phyloP scores from a whole-genome alignment of 2,329 filamentous ascomycete species.

The Diplocarpon rosae region DNA sequence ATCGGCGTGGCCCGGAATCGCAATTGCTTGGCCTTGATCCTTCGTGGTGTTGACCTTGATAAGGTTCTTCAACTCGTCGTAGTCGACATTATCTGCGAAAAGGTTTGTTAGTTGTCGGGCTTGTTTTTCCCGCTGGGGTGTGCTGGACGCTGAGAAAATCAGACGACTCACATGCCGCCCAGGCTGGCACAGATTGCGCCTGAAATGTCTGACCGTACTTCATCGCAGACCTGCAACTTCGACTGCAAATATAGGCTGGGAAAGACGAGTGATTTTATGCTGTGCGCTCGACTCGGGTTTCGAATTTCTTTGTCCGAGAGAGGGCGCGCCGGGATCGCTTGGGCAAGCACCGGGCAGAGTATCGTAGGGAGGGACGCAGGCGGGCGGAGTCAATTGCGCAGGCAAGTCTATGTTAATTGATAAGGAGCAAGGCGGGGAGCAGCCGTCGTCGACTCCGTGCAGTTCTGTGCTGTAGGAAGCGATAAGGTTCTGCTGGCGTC shows the following conservation, averaged over 20 bases:
- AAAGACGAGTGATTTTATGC: background rate
- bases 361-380: too few species aligned
- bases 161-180: constrained; percentile 55
- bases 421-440: too few species aligned
- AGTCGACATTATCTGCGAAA: constrained; percentile 68
- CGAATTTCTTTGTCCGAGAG: too few species aligned
- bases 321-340: background rate
- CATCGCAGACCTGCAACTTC: constrained; percentile 35
- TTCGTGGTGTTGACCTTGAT: constrained; percentile 72
- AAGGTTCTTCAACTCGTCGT: constrained; percentile 74
- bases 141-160: constrained; percentile 5
- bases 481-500: background rate
- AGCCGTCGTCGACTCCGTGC: too few species aligned
- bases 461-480: background rate
- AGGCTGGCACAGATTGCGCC: constrained; percentile 69
- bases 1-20: constrained; percentile 63
- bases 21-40: constrained; percentile 57
- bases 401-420: too few species aligned
- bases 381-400: too few species aligned
- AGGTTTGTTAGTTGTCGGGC: constrained; percentile 5
- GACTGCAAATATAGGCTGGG: background rate
- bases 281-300: too few species aligned
- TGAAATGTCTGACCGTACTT: constrained; percentile 69
- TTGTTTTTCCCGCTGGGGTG: background rate
- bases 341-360: too few species aligned